A percentile compares a stretch with the other conserved stretches of the same genome.
Conservation (phyloP, 2,329 filamentous ascomycete genomes). For the Diplodia mutila region DNA sequence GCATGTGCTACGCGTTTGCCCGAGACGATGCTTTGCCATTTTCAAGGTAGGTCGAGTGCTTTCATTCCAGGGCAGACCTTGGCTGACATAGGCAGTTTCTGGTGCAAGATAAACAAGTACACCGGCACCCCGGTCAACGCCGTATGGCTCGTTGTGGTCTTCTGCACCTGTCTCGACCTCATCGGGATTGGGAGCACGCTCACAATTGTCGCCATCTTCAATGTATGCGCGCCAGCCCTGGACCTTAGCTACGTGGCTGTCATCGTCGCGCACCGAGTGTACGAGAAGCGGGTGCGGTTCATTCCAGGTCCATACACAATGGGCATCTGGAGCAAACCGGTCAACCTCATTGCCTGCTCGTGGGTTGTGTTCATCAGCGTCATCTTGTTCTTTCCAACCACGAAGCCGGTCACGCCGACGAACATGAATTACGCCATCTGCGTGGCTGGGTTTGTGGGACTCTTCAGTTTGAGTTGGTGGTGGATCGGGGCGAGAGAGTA, state of each 20-base stretch:
- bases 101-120: slow-evolving; percentile 55
- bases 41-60: slow-evolving; percentile 46
- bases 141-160: slow-evolving; percentile 66
- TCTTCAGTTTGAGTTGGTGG: slow-evolving; percentile 52
- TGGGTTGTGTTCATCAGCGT: slow-evolving; percentile 68
- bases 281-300: slow-evolving; percentile 57
- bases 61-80: not conserved
- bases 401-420: slow-evolving; percentile 46
- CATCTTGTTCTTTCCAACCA: slow-evolving; percentile 58
- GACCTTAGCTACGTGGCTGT: slow-evolving; percentile 63
- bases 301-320: slow-evolving; percentile 63
- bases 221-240: slow-evolving; percentile 51
- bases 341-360: slow-evolving; percentile 61
- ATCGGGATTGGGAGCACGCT: slow-evolving; percentile 57
- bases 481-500: slow-evolving; percentile 46
- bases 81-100: slow-evolving; percentile 44
- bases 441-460: slow-evolving; percentile 54
- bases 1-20: slow-evolving; percentile 66
- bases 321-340: slow-evolving; percentile 57
- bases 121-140: slow-evolving; percentile 65
- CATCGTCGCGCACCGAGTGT: slow-evolving; percentile 61
- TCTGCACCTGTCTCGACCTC: slow-evolving; percentile 57
- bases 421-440: slow-evolving; percentile 56
- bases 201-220: slow-evolving; percentile 56
- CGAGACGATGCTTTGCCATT: slow-evolving; percentile 65